phyloP scores from a whole-genome alignment of 2,329 filamentous ascomycete genomes.

The Ophiostoma tasmaniense region DNA sequence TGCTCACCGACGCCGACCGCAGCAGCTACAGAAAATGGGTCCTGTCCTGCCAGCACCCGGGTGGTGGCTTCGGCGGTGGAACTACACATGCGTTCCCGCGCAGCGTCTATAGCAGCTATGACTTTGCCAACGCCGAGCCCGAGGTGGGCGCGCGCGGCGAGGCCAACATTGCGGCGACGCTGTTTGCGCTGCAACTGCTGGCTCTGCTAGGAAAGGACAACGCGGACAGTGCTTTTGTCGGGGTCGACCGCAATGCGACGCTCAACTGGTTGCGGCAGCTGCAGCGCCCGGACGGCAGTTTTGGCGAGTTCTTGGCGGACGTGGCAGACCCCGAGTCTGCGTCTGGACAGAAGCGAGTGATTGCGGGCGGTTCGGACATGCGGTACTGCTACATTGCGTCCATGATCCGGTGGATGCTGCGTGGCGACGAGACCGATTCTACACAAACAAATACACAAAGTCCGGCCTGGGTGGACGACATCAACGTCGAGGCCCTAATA shows the following conservation, averaged over 20 bases:
- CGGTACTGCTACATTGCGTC: conserved; percentile 81
- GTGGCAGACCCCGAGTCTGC: conserved; percentile 16
- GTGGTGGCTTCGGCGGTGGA: conserved; percentile 82
- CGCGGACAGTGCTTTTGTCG: conserved; percentile 37
- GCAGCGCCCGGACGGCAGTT: conserved; percentile 80
- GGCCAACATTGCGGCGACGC: conserved; percentile 77
- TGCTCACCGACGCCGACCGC: conserved; percentile 37
- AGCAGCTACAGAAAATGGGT: conserved; percentile 61
- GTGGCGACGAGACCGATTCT: conserved; percentile 43
- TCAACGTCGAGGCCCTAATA: conserved; percentile 63
- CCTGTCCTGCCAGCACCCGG: conserved; percentile 73
- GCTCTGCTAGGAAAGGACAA: conserved; percentile 36
- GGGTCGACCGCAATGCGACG: conserved; percentile 59
- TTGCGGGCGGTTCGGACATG: conserved; percentile 77
- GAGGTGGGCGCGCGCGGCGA: conserved; percentile 35
- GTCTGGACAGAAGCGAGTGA: conserved; percentile 29
- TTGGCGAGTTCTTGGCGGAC: conserved; percentile 69
- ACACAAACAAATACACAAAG: conserved; percentile 34
- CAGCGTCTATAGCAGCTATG: conserved; percentile 24
- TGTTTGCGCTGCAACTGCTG: conserved; percentile 74
- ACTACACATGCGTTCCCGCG: conserved; percentile 53
- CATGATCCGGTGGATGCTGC: conserved; percentile 72
- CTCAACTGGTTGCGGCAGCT: conserved; percentile 65
- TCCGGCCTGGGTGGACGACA: conserved; percentile 55
- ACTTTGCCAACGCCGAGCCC: conserved; percentile 34